phyloP scores from a whole-genome alignment of 2,329 filamentous ascomycete genomes.

The Aureobasidium sp. region DNA sequence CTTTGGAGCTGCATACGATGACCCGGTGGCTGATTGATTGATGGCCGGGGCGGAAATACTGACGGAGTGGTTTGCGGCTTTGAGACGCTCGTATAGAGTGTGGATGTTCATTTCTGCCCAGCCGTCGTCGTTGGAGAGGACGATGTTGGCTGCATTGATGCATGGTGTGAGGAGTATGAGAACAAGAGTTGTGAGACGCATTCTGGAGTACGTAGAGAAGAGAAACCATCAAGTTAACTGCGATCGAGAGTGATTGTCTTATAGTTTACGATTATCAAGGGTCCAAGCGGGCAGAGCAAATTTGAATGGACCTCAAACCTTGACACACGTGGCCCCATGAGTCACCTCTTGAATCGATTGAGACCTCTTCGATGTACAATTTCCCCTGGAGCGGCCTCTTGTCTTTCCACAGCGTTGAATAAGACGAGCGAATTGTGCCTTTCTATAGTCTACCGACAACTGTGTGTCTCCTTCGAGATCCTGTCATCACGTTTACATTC shows the following conservation, averaged over 20 bases:
- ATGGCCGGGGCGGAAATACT: slow-evolving; percentile 61
- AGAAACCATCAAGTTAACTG: no score
- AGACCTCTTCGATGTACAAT: no score
- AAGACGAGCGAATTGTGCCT: neutral
- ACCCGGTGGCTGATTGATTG: slow-evolving; percentile 57
- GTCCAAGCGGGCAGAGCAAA: no score
- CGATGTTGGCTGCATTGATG: slow-evolving; percentile 38
- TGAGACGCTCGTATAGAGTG: slow-evolving; percentile 51
- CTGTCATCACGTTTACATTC: neutral
- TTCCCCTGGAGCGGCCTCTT: no score
- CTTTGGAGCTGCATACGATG: slow-evolving; percentile 43
- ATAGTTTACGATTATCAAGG: no score
- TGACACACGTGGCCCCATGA: no score
- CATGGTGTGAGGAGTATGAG: slow-evolving; percentile 1
- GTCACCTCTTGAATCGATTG: no score
- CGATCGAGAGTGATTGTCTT: no score
- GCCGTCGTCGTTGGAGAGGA: slow-evolving; percentile 66
- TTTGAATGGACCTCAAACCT: no score
- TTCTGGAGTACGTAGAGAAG: no score
- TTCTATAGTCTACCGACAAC: neutral
- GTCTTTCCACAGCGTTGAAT: no score
- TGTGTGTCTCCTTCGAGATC: neutral
- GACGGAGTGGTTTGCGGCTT: slow-evolving; percentile 50
- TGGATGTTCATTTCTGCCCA: slow-evolving; percentile 66
- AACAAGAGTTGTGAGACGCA: neutral